Base-by-base conservation (phyloP, 2,329 filamentous ascomycete species). In the Lasiodiplodia citricola region DNA sequence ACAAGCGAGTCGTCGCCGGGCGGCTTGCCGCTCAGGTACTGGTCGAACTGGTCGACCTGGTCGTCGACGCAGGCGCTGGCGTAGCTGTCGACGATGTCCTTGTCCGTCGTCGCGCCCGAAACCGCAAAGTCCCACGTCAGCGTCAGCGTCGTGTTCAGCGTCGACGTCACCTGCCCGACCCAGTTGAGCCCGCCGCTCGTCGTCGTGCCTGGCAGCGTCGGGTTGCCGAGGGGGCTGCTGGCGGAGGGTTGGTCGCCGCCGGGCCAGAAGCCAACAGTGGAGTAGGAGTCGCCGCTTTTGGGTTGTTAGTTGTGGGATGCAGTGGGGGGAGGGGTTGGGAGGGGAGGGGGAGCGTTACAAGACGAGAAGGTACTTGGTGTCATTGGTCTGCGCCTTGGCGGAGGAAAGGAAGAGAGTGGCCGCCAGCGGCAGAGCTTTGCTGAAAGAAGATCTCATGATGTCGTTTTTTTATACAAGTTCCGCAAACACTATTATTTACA, bases 261-360 rank as follows among this genome's bases (percentile, higher is more conserved):
- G 8, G 73, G 67, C 44, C 72, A 68, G 68, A 74, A 75, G 31
- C 70, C 70, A 6, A 73, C 73, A 23, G 71, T 71, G 13, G 69
- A 69, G 67, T 74, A 75, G 4, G 73, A 74, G 64, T 74, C 73
- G 14, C 73, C 73, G 55, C 72, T 76, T 41, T n/a, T 55, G 3
- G 14, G 18, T 63, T 23, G 58, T 65, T 28, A 65, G 62, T 44
- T 10, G 4, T 55, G 21, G n/a, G 25, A 4, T 25, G 2, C 4
- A 3, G 25, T 25, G 2, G 25, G 25, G 2, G 2, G 25, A 3
- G n/a, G n/a, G n/a, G 4, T 1, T 41, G 18, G 50, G 25, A 52
- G 14, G 10, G 47, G 50, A 55, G n/a, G n/a, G 62, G 21, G 31
- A 41, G 35, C 7, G 23, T 54, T 55, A 65, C 62, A 65, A 65